Evolutionary conservation across 306 rosid genomes (phyloP), one percentile per base, ranked within the genome.

Genomic region (Hippophae rhamnoides): DNA sequence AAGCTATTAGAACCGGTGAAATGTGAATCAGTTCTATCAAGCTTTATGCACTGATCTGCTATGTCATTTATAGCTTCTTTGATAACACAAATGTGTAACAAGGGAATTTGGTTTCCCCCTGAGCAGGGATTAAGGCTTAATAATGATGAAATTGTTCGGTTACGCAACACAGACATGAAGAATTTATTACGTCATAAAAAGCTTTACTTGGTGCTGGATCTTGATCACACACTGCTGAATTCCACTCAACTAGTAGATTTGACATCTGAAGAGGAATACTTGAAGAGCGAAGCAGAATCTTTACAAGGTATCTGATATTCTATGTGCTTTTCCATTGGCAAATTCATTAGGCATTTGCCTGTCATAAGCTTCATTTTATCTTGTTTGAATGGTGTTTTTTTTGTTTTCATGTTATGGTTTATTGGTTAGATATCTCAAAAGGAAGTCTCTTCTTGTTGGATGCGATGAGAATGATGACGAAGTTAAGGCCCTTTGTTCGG

Each of bases 211-310:
- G 81, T 93, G 62, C 97, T 88, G 74, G 97, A 93, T 73, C 82
- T 93, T 12, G 97, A 93, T 75, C 97, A 89, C 63, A 93, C 99
- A 3, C 59, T 93, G 41, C 72, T 89, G 42, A 86, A 93, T 67
- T 84, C 97, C 52, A 83, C 97, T 41, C 74, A 45, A 47, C 84
- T 88, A 11, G 52, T 48, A 49, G 69, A 80, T 63, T 14, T 93
- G 74, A 77, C 74, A 41, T 13, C 80, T 11, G 90, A 86, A 52
- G 94, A 89, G 72, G 74, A 75, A 13, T 77, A 89, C 69, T 82
- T 93, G 44, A 65, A 57, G 62, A 41, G 65, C 68, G 86, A 81
- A 72, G 40, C 81, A 55, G 90, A 83, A 73, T 75, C 95, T 50
- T 57, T 71, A 8, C 74, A 56, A 74, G 99, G 99, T 89, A 75